Evolutionary conservation across 108 stramenopile species (phyloP).

Genomic region (Stephanodiscus triporus): DNA sequence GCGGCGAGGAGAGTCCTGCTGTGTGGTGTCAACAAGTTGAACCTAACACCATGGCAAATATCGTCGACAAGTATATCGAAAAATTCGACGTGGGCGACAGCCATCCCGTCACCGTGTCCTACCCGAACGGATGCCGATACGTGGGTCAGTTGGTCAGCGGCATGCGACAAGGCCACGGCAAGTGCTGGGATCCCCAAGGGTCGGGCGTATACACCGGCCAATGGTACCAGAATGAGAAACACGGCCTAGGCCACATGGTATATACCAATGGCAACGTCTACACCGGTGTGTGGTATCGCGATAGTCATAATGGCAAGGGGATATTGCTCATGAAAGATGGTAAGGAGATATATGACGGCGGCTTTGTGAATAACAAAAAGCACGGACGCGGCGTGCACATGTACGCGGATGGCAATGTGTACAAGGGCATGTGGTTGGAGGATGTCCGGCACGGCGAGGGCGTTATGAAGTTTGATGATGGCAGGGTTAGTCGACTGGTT

Average conservation of each 20-base stretch:
- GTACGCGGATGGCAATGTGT: conserved; percentile 24
- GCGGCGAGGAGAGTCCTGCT: no score
- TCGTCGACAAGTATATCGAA: background rate
- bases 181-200: conserved; percentile 32
- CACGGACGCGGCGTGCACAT: conserved; percentile 26
- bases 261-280: conserved; percentile 34
- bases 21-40: no score
- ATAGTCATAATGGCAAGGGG: background rate
- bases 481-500: background rate
- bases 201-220: conserved; percentile 28
- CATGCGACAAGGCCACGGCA: conserved; percentile 37
- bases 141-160: conserved; percentile 26
- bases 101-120: conserved; percentile 13
- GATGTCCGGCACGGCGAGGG: conserved; percentile 2
- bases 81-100: conserved; percentile 7
- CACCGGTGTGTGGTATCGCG: conserved; percentile 12
- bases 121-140: conserved; percentile 41
- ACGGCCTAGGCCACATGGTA: conserved; percentile 26
- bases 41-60: background rate
- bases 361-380: conserved; percentile 16
- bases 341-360: conserved; percentile 18
- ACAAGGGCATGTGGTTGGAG: conserved; percentile 20
- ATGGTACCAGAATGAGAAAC: conserved; percentile 19
- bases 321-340: background rate
- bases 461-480: background rate